Evolutionary conservation across 139 green algal genomes (phyloP).

Genomic region (Chlamydomonas sp.): DNA sequence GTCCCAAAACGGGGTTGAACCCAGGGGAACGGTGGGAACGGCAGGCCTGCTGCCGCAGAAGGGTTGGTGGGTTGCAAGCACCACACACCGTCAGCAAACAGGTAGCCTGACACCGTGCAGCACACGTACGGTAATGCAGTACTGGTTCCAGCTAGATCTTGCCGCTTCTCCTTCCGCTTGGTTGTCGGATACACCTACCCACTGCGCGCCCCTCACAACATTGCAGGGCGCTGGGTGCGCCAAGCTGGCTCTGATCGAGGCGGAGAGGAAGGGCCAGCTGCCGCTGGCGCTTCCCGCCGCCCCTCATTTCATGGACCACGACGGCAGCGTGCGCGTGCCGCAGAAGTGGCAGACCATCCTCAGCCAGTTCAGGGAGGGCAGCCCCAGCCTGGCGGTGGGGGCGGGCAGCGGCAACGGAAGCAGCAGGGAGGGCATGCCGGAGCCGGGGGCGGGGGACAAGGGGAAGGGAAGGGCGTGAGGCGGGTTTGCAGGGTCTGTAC

Average conservation of each 20-base stretch:
- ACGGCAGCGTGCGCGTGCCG: slow-evolving; percentile 61
- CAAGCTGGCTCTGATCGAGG: slow-evolving; percentile 75
- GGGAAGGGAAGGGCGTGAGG: neutral
- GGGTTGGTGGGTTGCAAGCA: too few species aligned
- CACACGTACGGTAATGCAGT: too few species aligned
- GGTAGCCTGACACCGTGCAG: too few species aligned
- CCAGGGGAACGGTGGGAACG: too few species aligned
- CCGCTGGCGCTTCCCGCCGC: slow-evolving; percentile 63
- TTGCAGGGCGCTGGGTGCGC: slow-evolving; percentile 23
- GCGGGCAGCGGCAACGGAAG: neutral
- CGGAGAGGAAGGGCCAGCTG: slow-evolving; percentile 62
- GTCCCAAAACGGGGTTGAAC: too few species aligned
- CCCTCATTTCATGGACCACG: slow-evolving; percentile 70
- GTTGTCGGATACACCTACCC: too few species aligned
- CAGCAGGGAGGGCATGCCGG: slow-evolving; percentile 23
- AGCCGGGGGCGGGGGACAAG: neutral
- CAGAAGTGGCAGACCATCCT: slow-evolving; percentile 25
- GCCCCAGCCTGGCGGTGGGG: neutral
- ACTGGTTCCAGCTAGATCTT: too few species aligned
- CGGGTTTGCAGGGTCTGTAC: too few species aligned
- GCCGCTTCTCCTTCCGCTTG: too few species aligned
- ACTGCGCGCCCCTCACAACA: too few species aligned
- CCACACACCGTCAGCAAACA: too few species aligned
- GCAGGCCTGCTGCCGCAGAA: too few species aligned
- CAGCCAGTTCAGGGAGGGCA: slow-evolving; percentile 11